A percentile compares a stretch with the other conserved stretches of the same genome.
Conservation (phyloP, 352 stramenopile species). For the Globisporangium splendens region DNA sequence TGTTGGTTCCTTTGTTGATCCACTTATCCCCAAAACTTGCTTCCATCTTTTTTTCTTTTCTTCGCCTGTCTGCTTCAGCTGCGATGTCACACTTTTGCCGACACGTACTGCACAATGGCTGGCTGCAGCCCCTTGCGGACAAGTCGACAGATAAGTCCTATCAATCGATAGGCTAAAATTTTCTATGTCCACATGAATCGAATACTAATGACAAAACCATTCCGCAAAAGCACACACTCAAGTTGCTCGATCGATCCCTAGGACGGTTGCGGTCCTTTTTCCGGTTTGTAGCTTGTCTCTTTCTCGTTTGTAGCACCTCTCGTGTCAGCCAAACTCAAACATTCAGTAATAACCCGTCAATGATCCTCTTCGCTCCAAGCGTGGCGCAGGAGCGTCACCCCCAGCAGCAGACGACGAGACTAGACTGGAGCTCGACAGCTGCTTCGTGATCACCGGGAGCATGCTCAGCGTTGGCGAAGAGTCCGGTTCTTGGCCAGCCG, state of each 20-base stretch:
- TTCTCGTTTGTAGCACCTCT: constrained; percentile 4
- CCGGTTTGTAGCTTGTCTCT: neutral
- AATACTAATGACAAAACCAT: constrained; percentile 18
- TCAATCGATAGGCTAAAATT: constrained; percentile 3
- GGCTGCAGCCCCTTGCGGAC: constrained; percentile 79
- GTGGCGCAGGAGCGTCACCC: constrained; percentile 21
- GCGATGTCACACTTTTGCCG: constrained; percentile 83
- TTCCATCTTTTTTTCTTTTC: neutral
- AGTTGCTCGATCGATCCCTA: constrained; percentile 1
- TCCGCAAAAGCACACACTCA: constrained; percentile 7
- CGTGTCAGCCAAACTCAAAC: constrained; percentile 6
- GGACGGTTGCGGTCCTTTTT: no score
- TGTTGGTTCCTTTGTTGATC: constrained; percentile 2
- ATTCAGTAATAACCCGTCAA: constrained; percentile 21
- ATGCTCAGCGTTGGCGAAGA: constrained; percentile 78
- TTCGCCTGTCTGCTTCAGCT: constrained; percentile 30
- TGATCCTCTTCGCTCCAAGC: constrained; percentile 49
- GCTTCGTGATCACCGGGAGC: constrained; percentile 56
- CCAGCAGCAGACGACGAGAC: constrained; percentile 16
- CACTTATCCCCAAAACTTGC: constrained; percentile 8
- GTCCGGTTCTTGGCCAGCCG: constrained; percentile 56
- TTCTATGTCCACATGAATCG: constrained; percentile 18
- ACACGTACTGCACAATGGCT: constrained; percentile 83
- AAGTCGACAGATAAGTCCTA: constrained; percentile 66
- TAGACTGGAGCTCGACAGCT: constrained; percentile 37